Evolutionary conservation across 164 flowering plant species (phyloP).

Genomic region (Protea cynaroides): DNA sequence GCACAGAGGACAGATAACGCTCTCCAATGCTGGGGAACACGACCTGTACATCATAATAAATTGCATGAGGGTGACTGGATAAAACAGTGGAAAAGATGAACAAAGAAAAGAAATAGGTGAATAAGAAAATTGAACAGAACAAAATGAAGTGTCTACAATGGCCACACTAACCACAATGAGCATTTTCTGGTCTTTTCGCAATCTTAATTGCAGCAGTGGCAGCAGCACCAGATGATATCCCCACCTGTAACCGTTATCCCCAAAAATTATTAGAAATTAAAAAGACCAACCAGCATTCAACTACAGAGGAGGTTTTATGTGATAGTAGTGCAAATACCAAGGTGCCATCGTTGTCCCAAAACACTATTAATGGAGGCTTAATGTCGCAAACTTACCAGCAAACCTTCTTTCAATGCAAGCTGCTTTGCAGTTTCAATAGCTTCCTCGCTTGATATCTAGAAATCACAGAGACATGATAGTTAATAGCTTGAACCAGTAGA

Average conservation of each 20-base stretch:
- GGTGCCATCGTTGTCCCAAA: background rate
- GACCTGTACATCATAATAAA: no score
- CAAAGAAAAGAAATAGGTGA: no score
- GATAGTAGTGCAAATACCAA: background rate
- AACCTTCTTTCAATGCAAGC: slow-evolving; percentile 37
- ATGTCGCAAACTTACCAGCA: slow-evolving; percentile 24
- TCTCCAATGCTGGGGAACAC: no score
- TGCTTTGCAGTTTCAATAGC: slow-evolving; percentile 38
- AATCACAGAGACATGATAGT: background rate
- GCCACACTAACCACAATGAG: slow-evolving; percentile 66
- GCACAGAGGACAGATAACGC: no score
- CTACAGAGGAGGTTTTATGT: background rate
- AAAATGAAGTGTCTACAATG: background rate
- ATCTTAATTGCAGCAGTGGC: slow-evolving; percentile 62
- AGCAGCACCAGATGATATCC: slow-evolving; percentile 67
- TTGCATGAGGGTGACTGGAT: no score
- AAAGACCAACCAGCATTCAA: background rate
- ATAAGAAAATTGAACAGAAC: no score
- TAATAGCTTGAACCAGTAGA: background rate
- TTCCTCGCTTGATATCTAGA: slow-evolving; percentile 36
- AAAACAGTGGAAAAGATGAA: no score
- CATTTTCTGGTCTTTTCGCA: slow-evolving; percentile 75
- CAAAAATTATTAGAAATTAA: background rate
- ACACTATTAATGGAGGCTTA: background rate
- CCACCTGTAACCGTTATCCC: slow-evolving; percentile 10